phyloP scores from a whole-genome alignment of 2,329 filamentous ascomycete genomes.

The Clonostachys sp. region DNA sequence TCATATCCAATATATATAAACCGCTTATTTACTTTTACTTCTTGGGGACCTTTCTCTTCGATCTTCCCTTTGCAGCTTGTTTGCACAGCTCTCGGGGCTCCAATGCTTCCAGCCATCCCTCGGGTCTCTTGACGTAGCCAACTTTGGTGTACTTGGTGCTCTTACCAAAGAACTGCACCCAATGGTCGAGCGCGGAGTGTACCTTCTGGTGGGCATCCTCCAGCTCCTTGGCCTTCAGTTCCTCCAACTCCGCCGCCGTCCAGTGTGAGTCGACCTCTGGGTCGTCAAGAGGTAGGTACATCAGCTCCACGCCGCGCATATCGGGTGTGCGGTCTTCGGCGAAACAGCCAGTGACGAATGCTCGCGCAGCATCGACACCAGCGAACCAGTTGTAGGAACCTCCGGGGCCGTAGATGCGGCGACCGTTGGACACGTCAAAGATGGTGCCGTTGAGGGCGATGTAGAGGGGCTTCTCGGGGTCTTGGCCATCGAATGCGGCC shows the following conservation, averaged over 20 bases:
- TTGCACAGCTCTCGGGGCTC: constrained; percentile 65
- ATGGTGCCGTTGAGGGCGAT: constrained; percentile 85
- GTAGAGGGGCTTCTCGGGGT: constrained; percentile 75
- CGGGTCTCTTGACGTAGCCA: constrained; percentile 64
- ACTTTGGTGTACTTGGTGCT: constrained; percentile 79
- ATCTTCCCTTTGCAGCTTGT: constrained; percentile 55
- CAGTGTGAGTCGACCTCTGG: constrained; percentile 56
- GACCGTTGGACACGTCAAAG: constrained; percentile 73
- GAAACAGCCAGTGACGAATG: constrained; percentile 93
- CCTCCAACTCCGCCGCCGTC: constrained; percentile 46
- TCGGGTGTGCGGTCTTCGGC: constrained; percentile 78
- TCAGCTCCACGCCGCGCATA: constrained; percentile 79
- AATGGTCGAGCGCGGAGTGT: constrained; percentile 66
- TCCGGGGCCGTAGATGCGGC: constrained; percentile 72
- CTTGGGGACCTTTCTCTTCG: constrained; percentile 36
- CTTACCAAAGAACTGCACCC: constrained; percentile 78
- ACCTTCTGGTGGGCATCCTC: constrained; percentile 61
- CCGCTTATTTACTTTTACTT: not conserved
- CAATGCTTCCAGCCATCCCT: constrained; percentile 56
- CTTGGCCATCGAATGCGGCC: constrained; percentile 68
- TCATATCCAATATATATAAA: not conserved
- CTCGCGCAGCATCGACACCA: constrained; percentile 79
- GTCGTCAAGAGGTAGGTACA: constrained; percentile 68
- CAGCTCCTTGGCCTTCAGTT: constrained; percentile 57
- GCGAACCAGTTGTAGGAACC: constrained; percentile 86